Evolutionary conservation across 345 rosid species (phyloP).

Genomic region (Theobroma cacao): DNA sequence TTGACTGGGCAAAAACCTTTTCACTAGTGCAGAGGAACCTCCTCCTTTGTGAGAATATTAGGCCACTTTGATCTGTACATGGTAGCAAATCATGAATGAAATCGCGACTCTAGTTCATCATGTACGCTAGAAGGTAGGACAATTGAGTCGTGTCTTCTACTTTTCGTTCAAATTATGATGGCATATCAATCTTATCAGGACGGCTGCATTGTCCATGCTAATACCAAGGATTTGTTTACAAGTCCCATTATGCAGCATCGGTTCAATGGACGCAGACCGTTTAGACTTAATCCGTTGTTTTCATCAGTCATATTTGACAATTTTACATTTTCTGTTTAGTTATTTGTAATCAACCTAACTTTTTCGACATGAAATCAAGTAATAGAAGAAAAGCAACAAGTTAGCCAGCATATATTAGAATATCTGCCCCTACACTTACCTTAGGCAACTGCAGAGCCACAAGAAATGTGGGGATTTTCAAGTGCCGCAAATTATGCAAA

Average conservation of each 20-base stretch:
- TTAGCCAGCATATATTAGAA: not conserved
- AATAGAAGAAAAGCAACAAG: not conserved
- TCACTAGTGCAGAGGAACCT: not conserved
- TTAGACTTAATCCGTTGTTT: not conserved
- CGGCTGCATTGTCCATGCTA: not conserved
- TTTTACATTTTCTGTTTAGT: not conserved
- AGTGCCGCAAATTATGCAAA: not conserved
- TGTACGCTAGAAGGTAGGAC: not conserved
- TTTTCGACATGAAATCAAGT: not conserved
- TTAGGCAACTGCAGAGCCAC: not conserved
- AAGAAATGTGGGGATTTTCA: not conserved
- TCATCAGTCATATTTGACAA: not conserved
- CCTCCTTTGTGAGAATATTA: not conserved
- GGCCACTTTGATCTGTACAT: not conserved
- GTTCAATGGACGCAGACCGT: constrained; percentile 6
- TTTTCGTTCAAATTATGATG: not conserved
- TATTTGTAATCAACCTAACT: not conserved
- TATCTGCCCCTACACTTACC: not conserved
- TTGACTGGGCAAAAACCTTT: not conserved
- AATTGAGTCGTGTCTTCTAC: not conserved
- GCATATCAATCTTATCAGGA: constrained; percentile 3
- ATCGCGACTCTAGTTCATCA: no score
- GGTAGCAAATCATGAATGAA: not conserved
- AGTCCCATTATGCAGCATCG: not conserved
- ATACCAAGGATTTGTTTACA: not conserved